phyloP scores from a whole-genome alignment of 2,329 filamentous ascomycete genomes.

The Botrytis porri region DNA sequence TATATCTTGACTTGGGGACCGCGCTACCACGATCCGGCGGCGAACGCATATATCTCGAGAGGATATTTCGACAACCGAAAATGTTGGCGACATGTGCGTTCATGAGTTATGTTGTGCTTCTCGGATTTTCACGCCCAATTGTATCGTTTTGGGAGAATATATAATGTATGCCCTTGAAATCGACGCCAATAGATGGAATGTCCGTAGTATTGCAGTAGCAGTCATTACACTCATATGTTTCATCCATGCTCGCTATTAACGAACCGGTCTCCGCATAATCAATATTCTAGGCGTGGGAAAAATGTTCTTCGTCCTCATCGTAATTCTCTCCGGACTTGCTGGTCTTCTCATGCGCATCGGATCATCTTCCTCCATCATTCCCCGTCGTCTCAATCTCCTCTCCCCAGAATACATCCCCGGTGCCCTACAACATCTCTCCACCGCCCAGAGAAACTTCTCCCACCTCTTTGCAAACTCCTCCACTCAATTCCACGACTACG shows the following conservation, averaged over 20 bases:
- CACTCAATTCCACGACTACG: slow-evolving; percentile 44
- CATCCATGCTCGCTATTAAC: slow-evolving; percentile 47
- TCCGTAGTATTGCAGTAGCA: slow-evolving; percentile 47
- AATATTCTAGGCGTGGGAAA: slow-evolving; percentile 50
- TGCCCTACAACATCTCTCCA: not conserved
- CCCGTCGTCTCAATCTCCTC: not conserved
- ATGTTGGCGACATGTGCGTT: not conserved
- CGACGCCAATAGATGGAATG: slow-evolving; percentile 47
- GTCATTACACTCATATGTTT: slow-evolving; percentile 48
- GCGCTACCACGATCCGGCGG: not conserved
- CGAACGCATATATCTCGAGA: not conserved
- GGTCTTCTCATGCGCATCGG: slow-evolving; percentile 29
- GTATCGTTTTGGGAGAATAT: slow-evolving; percentile 40
- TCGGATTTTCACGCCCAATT: not conserved
- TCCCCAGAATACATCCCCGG: not conserved
- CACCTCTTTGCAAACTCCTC: slow-evolving; percentile 43
- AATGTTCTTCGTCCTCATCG: slow-evolving; percentile 47
- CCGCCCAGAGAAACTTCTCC: slow-evolving; percentile 43
- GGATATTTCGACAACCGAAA: not conserved
- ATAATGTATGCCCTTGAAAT: slow-evolving; percentile 46
- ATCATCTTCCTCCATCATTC: not conserved
- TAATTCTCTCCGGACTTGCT: slow-evolving; percentile 46
- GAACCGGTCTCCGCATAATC: slow-evolving; percentile 47
- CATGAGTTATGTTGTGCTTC: not conserved
- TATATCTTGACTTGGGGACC: not conserved